These are phyloP conservation scores for Colletotrichum sp. DNA, from an alignment of 2,329 filamentous ascomycete species.

Conservation along the genomic window DNA sequence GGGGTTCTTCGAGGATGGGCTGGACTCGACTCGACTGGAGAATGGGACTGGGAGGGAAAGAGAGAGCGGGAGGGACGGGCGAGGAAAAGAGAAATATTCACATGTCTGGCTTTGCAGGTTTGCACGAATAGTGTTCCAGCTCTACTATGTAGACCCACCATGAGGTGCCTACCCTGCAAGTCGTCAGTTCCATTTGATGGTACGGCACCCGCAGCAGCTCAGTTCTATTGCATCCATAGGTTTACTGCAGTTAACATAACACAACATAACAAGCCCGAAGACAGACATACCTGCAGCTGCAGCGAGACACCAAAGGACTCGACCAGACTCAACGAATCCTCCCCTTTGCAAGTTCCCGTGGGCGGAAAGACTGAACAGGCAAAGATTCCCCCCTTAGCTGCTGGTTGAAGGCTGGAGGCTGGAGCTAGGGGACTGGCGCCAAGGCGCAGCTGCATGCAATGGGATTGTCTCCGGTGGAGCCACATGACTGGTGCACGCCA, in stretches of 20 bases:
- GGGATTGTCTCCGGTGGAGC: slow-evolving; percentile 6
- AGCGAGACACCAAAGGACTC: neutral
- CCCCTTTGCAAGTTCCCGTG: neutral
- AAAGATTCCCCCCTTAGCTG: neutral
- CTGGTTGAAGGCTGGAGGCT: neutral
- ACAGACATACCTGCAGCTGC: neutral
- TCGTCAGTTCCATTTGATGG: neutral
- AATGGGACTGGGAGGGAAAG: neutral
- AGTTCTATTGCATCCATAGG: neutral
- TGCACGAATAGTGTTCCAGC: neutral
- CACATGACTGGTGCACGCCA: slow-evolving; percentile 22
- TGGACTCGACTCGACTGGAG: neutral
- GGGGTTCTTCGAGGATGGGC: neutral
- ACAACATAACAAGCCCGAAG: neutral
- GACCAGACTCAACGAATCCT: neutral
- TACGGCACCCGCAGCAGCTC: neutral
- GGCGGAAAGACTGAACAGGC: neutral
- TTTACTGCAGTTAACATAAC: neutral
- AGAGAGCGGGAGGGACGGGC: neutral
- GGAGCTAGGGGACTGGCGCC: neutral
- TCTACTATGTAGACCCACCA: neutral
- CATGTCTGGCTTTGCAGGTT: neutral
- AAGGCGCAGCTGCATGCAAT: slow-evolving; percentile 8
- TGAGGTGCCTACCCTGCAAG: neutral
- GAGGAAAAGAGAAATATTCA: slow-evolving; percentile 9